Base-by-base conservation (phyloP, 2,329 filamentous ascomycete genomes). In the Sphaerostilbella broomeana region DNA sequence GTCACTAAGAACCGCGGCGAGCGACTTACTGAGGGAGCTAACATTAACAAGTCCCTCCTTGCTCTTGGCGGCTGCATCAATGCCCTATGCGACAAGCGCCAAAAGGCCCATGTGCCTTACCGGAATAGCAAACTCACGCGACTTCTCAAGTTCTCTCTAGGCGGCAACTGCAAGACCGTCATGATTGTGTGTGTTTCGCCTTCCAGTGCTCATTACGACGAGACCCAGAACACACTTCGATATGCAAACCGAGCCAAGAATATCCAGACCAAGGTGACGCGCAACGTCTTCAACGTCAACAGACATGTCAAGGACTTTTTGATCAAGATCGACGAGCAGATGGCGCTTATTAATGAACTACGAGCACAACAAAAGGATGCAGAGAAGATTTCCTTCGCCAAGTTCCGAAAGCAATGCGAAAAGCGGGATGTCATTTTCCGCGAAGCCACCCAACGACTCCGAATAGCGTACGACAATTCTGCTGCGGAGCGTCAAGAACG, bases 161-260 rank as follows among this genome's bases (percentile, higher is more conserved):
- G 92, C 20, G 92, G 92, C 3, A 98, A 98, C 62, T 98, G 92
- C 73, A 94, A 89, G 65, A 98, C 92, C 0, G 92, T 98, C 59
- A 98, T 98, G 92, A 97, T 98, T 60, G 92, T 98, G 18, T 98
- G 92, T 55, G 86, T 98, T 38, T 95, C 89, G 51, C 92, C 92
- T 2, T 95, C 88, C 1, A 97, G 92, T 55, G 84, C 86, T 5
- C 92, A 98, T 63, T 98, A 92, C 53, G 92, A 98, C 61, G 92
- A 98, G 65, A 95, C 90, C 0, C 92, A 98, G 55, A 98, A 98
- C 62, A 98, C 92, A 0, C 72, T 98, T 13, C 85, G 94, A 53
- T 98, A 98, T 56, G 92, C 92, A 35, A 97, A 98, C 62, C 77
- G 92, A 51, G 92, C 92, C 43, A 98, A 98, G 76, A 98, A 98